A percentile compares a stretch with the other conserved stretches of the same genome.
Evolutionary conservation across 208 protist genomes (phyloP).

Genomic region (Herpetomonas tarakana): DNA sequence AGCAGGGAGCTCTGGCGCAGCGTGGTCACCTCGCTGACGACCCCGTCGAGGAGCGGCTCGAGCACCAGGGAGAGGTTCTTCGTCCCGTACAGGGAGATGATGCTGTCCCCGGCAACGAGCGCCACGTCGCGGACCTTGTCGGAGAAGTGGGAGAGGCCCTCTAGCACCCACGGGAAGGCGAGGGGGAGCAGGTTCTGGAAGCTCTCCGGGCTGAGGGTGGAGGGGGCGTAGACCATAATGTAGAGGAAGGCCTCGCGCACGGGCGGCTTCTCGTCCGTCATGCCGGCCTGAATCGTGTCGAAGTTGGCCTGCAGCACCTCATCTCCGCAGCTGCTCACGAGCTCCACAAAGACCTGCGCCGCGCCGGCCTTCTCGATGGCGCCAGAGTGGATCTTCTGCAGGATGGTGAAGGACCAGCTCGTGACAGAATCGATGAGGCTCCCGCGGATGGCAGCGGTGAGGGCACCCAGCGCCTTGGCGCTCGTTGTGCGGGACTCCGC

Average conservation of each 20-base stretch:
- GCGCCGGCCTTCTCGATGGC: conserved; percentile 90
- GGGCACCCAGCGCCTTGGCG: conserved; percentile 82
- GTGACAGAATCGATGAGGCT: conserved; percentile 66
- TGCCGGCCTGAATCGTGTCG: conserved; percentile 58
- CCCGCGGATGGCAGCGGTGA: conserved; percentile 69
- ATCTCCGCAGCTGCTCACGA: conserved; percentile 75
- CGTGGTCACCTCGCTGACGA: conserved; percentile 80
- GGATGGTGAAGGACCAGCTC: conserved; percentile 75
- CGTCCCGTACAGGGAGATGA: conserved; percentile 89
- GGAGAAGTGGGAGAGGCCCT: conserved; percentile 88
- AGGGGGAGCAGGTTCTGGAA: conserved; percentile 83
- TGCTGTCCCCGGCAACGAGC: conserved; percentile 81
- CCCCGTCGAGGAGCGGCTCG: conserved; percentile 70
- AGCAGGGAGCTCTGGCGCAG: conserved; percentile 89
- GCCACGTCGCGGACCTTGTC: conserved; percentile 89
- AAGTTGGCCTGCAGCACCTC: conserved; percentile 66
- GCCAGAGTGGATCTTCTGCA: conserved; percentile 62
- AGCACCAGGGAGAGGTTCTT: conserved; percentile 81
- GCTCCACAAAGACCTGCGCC: conserved; percentile 88
- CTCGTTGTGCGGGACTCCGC: conserved; percentile 81
- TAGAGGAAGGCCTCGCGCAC: conserved; percentile 92
- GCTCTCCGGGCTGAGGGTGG: conserved; percentile 54
- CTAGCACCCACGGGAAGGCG: conserved; percentile 85
- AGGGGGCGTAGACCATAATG: conserved; percentile 91
- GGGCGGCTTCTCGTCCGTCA: conserved; percentile 75